These are phyloP conservation scores for Polyporus arcularius DNA, from an alignment of 768 basidiomycete genomes.

Conservation along the genomic window DNA sequence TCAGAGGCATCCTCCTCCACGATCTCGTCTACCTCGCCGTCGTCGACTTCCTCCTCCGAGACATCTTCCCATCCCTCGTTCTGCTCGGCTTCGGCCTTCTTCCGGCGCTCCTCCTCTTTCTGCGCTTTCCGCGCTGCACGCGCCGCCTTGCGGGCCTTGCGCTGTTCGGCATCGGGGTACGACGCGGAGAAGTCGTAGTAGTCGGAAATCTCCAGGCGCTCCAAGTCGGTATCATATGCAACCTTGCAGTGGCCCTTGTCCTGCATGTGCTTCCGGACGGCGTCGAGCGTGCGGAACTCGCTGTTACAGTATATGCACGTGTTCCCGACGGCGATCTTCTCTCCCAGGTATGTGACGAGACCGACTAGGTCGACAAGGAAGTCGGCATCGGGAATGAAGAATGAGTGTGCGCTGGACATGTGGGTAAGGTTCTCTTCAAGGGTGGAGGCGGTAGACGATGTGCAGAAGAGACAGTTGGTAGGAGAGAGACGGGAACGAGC, in stretches of 20 bases:
- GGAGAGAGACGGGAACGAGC: constrained; percentile 64
- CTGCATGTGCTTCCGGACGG: constrained; percentile 92
- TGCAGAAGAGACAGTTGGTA: constrained; percentile 86
- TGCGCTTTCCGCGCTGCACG: constrained; percentile 14
- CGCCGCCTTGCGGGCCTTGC: constrained; percentile 10
- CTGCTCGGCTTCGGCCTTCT: constrained; percentile 8
- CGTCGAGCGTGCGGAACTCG: constrained; percentile 83
- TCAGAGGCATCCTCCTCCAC: constrained; percentile 35
- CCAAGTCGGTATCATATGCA: constrained; percentile 78
- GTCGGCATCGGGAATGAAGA: constrained; percentile 94
- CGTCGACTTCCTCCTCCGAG: constrained; percentile 37
- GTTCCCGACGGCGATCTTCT: constrained; percentile 93
- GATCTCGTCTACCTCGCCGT: constrained; percentile 30
- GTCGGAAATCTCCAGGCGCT: constrained; percentile 86
- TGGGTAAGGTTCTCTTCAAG: constrained; percentile 75
- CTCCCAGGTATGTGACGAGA: constrained; percentile 81
- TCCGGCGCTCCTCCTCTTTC: constrained; percentile 3
- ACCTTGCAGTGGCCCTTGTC: constrained; percentile 98
- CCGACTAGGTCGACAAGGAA: constrained; percentile 85
- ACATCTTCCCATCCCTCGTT: constrained; percentile 34
- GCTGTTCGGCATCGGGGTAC: constrained; percentile 57
- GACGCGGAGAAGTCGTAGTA: constrained; percentile 89
- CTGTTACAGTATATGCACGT: constrained; percentile 91
- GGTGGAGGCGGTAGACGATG: constrained; percentile 42
- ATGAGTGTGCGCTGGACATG: constrained; percentile 88